Base-by-base conservation (phyloP, 2,329 filamentous ascomycete species). In the Xylariales sp. region DNA sequence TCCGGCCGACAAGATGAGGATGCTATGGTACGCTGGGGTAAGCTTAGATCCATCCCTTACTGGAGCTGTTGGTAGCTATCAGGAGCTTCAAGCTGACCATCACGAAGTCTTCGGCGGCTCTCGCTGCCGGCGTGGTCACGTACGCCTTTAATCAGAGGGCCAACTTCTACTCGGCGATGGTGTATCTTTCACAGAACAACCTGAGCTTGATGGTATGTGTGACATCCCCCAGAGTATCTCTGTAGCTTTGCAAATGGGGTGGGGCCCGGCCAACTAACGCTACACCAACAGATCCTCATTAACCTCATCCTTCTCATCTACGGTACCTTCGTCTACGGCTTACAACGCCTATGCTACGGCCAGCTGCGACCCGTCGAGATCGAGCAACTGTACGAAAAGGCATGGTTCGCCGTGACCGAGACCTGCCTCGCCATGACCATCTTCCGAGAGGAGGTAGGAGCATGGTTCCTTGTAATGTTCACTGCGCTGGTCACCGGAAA, bases 391-490 rank as follows among this genome's bases (percentile, higher is more conserved):
- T 96, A 95, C 60, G 93, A 98, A 64, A 91, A 91, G 64, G 90
- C 87, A 37, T 98, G 94, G 94, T 96, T 96, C 59, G 91, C 93
- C 28, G 87, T 97, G 29, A 95, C 91, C 34, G 93, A 98, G 68
- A 98, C 93, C 49, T 88, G 90, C 58, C 73, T 98, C 49, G 93
- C 93, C 21, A 97, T 98, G 91, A 96, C 93, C 21, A 95, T 95
- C 50, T 97, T 98, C 64, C 78, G 93, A 32, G 93, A 96, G 49
- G 90, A 97, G 61, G 82, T 98, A 14, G 91, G 93, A 32, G 86
- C 86, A 31, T 94, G 89, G 82, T 95, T 97, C 58, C 72, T 98
- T 45, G 82, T 93, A 56, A 97, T 98, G 90, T 97, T 98, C 63
- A 87, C 94, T 12, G 82, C 84, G 19, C 75, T 98, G 28, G 78